Evolutionary conservation across 768 basidiomycete species (phyloP).

Genomic region (Tylopilus rubrobrunneus): DNA sequence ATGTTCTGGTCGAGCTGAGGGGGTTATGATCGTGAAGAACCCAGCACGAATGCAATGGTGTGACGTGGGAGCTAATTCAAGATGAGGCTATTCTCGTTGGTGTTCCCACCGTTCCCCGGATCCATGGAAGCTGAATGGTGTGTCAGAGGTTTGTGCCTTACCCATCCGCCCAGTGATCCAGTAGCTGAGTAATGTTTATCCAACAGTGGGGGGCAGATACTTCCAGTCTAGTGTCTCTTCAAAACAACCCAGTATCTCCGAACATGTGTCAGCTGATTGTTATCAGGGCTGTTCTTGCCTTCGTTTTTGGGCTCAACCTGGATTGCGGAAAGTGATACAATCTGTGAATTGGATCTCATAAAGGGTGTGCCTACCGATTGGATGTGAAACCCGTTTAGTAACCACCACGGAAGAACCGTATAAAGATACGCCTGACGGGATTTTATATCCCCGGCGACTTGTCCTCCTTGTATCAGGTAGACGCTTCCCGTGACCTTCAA

Average conservation of each 20-base stretch:
- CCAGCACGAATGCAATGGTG: too few relatives aligned
- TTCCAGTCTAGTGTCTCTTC: neutral
- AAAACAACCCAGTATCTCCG: neutral
- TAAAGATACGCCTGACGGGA: constrained; percentile 14
- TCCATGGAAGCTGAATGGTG: too few relatives aligned
- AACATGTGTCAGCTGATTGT: neutral
- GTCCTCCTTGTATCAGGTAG: constrained; percentile 2
- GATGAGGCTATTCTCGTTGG: neutral
- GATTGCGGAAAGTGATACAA: neutral
- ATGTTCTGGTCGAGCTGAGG: too few relatives aligned
- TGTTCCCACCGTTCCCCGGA: neutral
- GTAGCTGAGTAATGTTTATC: too few relatives aligned
- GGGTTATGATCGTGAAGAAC: too few relatives aligned
- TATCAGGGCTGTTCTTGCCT: neutral
- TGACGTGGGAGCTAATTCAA: neutral
- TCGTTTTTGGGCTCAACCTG: neutral
- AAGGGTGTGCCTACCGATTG: neutral
- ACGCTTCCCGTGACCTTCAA: constrained; percentile 1
- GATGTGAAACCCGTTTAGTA: constrained; percentile 10
- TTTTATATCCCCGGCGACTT: neutral
- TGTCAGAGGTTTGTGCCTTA: too few relatives aligned
- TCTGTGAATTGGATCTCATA: neutral
- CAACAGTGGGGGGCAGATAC: too few relatives aligned
- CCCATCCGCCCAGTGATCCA: too few relatives aligned
- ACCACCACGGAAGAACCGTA: constrained; percentile 1